Base-by-base conservation (phyloP, 192 early-diverging fungal species). In the Dimargaris xerosporica region DNA sequence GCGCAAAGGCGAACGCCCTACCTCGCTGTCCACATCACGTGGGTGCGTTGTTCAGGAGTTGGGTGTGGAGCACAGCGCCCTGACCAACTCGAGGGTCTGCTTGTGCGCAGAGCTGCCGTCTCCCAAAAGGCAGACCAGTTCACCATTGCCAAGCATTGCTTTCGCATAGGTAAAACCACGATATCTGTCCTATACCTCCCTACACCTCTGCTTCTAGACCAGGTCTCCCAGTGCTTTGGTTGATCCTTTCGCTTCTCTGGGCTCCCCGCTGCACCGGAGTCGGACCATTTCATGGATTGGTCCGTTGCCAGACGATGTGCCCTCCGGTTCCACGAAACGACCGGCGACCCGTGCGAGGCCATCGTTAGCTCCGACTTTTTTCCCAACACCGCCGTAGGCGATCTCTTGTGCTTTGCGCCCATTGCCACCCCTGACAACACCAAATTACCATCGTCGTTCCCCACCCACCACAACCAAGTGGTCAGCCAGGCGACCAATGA, bases 341-440 rank as follows among this genome's bases (percentile, higher is more conserved):
- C 67, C 21, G 69, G 69, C 48, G 67, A 67, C 16, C 26, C 62
- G 0, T 71, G 63, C 56, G 72, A 77, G 59, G 54, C 73, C 52
- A 69, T 77, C 28, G 34, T 77, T 34, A 73, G 71, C 52, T 67
- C 72, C 39, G 21, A 65, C 34, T 73, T 71, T 46, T 77, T 77
- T 25, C 72, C 72, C 7, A 71, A 71, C 19, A 66, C 73, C 26
- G 46, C 58, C 16, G 66, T 71, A n/a, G 75, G 75, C 60, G 75
- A 77, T 48, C 62, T 73, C 47, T 69, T 77, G 5, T 64, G 69
- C 21, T 70, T 77, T n/a, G 54, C 61, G 43, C 72, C 69, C 7
- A 25, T 73, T 67, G 64, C 50, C 55, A 62, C 44, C 67, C 70
- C 43, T 54, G 45, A 23, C 64, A 64, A 26, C 71, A 71, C 16